Conservation (phyloP, 1,284 basidiomycete species). For the Pholiota adiposa region DNA sequence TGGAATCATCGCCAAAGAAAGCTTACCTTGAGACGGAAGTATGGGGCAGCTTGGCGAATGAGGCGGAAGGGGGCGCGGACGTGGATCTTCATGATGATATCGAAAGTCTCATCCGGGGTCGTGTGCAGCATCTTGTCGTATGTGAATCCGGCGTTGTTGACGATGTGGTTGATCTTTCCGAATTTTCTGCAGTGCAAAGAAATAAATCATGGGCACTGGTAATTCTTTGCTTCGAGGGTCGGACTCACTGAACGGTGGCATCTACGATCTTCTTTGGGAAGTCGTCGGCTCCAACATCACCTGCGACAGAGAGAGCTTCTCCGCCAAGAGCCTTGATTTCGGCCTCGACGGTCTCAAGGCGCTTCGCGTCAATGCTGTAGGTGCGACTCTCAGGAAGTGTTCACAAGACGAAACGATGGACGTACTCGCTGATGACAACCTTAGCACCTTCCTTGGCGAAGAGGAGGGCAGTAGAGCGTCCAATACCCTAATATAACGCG, state of each 20-base stretch:
- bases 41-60: conserved; percentile 82
- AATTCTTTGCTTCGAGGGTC: neutral
- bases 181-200: conserved; percentile 54
- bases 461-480: conserved; percentile 72
- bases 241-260: conserved; percentile 72
- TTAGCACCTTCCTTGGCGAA: conserved; percentile 88
- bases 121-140: conserved; percentile 90
- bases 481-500: conserved; percentile 62
- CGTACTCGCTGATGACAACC: conserved; percentile 83
- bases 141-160: conserved; percentile 90
- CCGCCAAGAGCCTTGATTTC: conserved; percentile 80
- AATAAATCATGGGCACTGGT: neutral
- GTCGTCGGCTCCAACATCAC: conserved; percentile 81
- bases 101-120: conserved; percentile 81
- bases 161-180: conserved; percentile 84
- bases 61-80: conserved; percentile 86
- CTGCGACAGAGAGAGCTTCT: conserved; percentile 71
- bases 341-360: conserved; percentile 65
- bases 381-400: neutral
- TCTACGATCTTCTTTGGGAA: conserved; percentile 82
- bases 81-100: conserved; percentile 83
- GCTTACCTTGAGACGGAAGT: conserved; percentile 80
- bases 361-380: conserved; percentile 67
- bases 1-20: neutral
- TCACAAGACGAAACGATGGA: conserved; percentile 10